Percentiles rank a stretch among this genome's conserved stretches.
Conservation (phyloP, 371 early-diverging fungal genomes). For the Encephalitozoon cuniculi region DNA sequence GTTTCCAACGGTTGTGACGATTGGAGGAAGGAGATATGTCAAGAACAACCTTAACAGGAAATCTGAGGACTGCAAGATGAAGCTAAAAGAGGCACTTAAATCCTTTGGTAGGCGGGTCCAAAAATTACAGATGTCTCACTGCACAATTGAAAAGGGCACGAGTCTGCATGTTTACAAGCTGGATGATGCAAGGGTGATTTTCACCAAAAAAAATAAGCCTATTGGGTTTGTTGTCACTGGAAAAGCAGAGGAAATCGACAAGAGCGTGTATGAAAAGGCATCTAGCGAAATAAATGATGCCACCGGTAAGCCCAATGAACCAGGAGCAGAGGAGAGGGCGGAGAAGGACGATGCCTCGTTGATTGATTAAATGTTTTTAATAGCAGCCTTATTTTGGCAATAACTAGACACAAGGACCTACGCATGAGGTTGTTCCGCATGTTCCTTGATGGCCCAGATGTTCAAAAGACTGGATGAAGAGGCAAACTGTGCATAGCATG, state of each 20-base stretch:
- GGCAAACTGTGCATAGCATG: conserved; percentile 16
- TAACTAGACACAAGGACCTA: too few relatives aligned
- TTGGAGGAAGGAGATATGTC: conserved; percentile 22
- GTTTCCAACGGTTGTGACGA: background rate
- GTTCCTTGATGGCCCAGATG: conserved; percentile 3
- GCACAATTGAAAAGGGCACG: background rate
- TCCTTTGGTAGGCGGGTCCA: background rate
- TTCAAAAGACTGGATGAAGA: background rate
- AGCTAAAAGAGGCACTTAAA: background rate
- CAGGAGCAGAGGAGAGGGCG: too few relatives aligned
- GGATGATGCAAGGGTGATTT: conserved; percentile 10
- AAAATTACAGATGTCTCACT: conserved; percentile 2
- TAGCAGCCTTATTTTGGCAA: too few relatives aligned
- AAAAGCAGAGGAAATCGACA: background rate
- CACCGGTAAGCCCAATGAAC: too few relatives aligned
- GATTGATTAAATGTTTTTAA: background rate
- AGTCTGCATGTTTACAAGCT: background rate
- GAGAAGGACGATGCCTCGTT: background rate
- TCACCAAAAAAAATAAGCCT: conserved; percentile 11
- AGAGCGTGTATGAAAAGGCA: background rate
- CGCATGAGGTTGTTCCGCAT: background rate
- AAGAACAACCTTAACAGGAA: background rate
- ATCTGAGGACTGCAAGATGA: background rate
- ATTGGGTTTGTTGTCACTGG: conserved; percentile 23
- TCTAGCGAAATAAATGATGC: background rate